Evolutionary conservation across 345 rosid species (phyloP).

Genomic region (Gossypium thurberi): DNA sequence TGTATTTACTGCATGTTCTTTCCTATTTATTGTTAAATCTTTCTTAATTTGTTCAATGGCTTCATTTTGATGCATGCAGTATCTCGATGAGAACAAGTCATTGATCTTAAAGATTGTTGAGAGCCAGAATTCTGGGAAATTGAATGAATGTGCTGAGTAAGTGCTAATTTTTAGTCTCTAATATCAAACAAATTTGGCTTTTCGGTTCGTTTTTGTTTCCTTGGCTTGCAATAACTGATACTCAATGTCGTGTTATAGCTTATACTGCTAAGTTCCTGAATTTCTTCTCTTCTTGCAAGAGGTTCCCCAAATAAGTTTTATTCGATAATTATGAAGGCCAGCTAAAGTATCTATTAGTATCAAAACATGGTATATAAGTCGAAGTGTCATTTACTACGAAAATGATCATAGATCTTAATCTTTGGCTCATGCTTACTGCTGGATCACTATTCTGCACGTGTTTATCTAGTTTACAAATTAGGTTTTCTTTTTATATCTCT

Average conservation of each 20-base stretch:
- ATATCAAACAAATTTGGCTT: neutral
- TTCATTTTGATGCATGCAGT: conserved; percentile 42
- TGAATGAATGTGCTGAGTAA: conserved; percentile 96
- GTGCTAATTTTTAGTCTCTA: conserved; percentile 19
- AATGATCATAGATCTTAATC: neutral
- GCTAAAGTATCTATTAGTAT: neutral
- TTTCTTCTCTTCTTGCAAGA: neutral
- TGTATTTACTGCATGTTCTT: neutral
- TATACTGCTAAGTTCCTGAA: neutral
- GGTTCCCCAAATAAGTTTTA: neutral
- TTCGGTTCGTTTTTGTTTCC: too few relatives aligned
- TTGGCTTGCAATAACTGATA: neutral
- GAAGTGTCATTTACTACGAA: neutral
- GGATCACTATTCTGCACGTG: neutral
- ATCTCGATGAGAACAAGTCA: conserved; percentile 98
- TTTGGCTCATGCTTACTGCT: neutral
- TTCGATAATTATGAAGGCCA: neutral
- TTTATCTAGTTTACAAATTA: neutral
- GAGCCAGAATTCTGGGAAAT: conserved; percentile 94
- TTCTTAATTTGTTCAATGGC: conserved; percentile 10
- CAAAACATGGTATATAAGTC: neutral
- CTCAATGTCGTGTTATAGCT: neutral
- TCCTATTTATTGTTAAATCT: neutral
- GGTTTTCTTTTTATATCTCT: neutral
- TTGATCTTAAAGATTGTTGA: conserved; percentile 99